phyloP scores from a whole-genome alignment of 495 filamentous ascomycete species.

The Massariosphaeria phaeospora region DNA sequence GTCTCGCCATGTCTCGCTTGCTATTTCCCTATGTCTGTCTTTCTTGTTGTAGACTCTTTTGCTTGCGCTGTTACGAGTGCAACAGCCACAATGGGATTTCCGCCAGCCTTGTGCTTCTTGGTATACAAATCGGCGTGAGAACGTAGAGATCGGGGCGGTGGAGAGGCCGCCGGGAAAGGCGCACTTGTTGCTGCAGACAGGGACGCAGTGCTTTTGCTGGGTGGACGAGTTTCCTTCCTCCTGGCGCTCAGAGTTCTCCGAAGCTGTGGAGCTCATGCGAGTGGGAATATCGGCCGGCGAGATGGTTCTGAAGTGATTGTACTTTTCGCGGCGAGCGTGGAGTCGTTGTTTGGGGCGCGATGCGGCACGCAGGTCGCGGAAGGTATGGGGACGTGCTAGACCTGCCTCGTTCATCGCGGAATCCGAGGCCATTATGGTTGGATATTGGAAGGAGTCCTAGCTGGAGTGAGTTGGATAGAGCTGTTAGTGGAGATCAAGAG shows the following conservation, averaged over 20 bases:
- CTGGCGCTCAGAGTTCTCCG: not conserved
- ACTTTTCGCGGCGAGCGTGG: not conserved
- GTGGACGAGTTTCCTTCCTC: not conserved
- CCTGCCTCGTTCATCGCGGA: not conserved
- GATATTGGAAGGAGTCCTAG: not conserved
- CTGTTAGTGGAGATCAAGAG: not conserved
- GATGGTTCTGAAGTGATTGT: slow-evolving; percentile 13
- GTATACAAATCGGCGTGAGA: slow-evolving; percentile 11
- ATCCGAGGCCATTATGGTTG: not conserved
- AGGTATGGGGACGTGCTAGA: not conserved
- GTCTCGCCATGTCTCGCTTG: too few relatives aligned
- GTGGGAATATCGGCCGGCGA: slow-evolving; percentile 1
- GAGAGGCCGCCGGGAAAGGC: slow-evolving; percentile 11
- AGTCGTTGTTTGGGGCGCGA: not conserved
- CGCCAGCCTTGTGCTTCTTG: not conserved
- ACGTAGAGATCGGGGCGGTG: not conserved
- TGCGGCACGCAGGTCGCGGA: slow-evolving; percentile 7
- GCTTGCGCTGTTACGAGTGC: too few relatives aligned
- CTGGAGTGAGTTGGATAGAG: slow-evolving; percentile 1
- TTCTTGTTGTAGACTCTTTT: too few relatives aligned
- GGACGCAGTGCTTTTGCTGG: slow-evolving; percentile 3
- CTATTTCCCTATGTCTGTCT: too few relatives aligned
- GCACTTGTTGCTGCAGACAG: not conserved
- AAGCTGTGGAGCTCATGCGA: not conserved
- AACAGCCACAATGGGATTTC: too few relatives aligned